These are phyloP conservation scores for Colletotrichum euphorbiae DNA, from an alignment of 2,329 filamentous ascomycete species.

Conservation along the genomic window DNA sequence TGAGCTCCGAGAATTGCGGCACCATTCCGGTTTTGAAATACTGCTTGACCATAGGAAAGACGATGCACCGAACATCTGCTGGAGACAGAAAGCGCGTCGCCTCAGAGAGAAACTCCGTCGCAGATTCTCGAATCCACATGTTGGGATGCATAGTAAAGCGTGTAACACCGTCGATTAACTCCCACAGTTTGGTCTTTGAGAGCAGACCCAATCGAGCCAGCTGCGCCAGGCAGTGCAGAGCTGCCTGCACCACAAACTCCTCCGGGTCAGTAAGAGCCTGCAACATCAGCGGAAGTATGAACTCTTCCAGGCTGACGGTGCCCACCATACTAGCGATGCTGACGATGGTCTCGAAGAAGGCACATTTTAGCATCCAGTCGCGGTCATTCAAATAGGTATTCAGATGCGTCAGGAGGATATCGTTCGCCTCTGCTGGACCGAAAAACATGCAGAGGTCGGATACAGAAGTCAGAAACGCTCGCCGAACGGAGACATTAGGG, in stretches of 20 bases:
- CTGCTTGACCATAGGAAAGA: slow-evolving; percentile 82
- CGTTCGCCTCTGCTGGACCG: slow-evolving; percentile 88
- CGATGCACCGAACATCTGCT: slow-evolving; percentile 85
- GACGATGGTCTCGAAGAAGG: slow-evolving; percentile 95
- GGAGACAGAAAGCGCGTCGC: slow-evolving; percentile 79
- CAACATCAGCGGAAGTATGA: slow-evolving; percentile 94
- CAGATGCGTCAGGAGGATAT: slow-evolving; percentile 94
- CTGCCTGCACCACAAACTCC: slow-evolving; percentile 92
- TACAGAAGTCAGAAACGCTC: slow-evolving; percentile 92
- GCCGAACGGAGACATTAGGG: slow-evolving; percentile 82
- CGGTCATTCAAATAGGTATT: slow-evolving; percentile 97
- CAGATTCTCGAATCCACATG: slow-evolving; percentile 92
- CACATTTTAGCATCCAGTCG: slow-evolving; percentile 96
- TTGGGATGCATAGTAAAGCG: slow-evolving; percentile 95
- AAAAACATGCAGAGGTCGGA: slow-evolving; percentile 96
- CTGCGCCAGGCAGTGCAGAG: slow-evolving; percentile 86
- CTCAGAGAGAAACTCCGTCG: slow-evolving; percentile 83
- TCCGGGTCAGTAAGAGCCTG: slow-evolving; percentile 94
- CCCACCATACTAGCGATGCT: slow-evolving; percentile 93
- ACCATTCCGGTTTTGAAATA: slow-evolving; percentile 82
- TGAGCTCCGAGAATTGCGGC: slow-evolving; percentile 75
- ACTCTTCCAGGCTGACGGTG: slow-evolving; percentile 89
- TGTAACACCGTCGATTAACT: slow-evolving; percentile 84
- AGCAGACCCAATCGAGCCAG: slow-evolving; percentile 91
- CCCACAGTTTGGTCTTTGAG: slow-evolving; percentile 86